A percentile compares a stretch with the other conserved stretches of the same genome.
phyloP scores from a whole-genome alignment of 805 yeast genomes.

The Wickerhamiella azymoides region DNA sequence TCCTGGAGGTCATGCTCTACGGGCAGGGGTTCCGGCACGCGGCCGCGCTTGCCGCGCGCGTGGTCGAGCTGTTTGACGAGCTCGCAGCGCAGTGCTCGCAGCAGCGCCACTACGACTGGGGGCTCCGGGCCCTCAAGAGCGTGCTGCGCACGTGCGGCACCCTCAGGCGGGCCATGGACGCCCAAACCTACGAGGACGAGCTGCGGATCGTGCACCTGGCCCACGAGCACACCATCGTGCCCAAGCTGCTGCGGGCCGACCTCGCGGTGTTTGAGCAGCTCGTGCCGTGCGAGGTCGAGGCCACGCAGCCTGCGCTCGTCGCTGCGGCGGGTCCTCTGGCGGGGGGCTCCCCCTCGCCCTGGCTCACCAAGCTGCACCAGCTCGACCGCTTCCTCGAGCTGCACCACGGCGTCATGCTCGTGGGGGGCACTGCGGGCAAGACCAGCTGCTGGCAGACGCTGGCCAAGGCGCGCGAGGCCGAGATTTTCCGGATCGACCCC shows the following conservation, averaged over 20 bases:
- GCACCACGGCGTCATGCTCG: constrained; percentile 69
- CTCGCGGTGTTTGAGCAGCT: constrained; percentile 15
- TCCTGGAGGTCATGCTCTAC: constrained; percentile 56
- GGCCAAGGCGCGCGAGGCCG: constrained; percentile 29
- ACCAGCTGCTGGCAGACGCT: constrained; percentile 39
- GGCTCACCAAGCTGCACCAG: constrained; percentile 47
- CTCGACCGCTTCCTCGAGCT: constrained; percentile 43
- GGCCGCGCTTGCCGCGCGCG: constrained; percentile 28
- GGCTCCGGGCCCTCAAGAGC: constrained; percentile 66
- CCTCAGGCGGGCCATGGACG: constrained; percentile 18
- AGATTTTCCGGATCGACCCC: constrained; percentile 47
- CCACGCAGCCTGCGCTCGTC: too few relatives aligned
- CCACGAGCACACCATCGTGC: constrained; percentile 42
- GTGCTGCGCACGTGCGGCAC: constrained; percentile 47
- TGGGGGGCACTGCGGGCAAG: constrained; percentile 68
- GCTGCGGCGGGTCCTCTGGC: constrained; percentile 20
- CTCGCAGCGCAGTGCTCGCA: constrained; percentile 31
- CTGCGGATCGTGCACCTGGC: constrained; percentile 38
- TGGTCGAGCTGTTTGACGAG: constrained; percentile 41
- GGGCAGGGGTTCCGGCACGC: constrained; percentile 57
- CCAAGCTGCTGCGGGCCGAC: constrained; percentile 50
- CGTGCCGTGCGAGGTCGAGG: too few relatives aligned
- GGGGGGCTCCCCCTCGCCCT: constrained; percentile 30
- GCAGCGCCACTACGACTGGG: constrained; percentile 82
- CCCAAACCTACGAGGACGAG: background rate